Percentiles rank a stretch among this genome's conserved stretches.
These are phyloP conservation scores for Xylaria acuta DNA, from an alignment of 495 filamentous ascomycete species.

Conservation along the genomic window DNA sequence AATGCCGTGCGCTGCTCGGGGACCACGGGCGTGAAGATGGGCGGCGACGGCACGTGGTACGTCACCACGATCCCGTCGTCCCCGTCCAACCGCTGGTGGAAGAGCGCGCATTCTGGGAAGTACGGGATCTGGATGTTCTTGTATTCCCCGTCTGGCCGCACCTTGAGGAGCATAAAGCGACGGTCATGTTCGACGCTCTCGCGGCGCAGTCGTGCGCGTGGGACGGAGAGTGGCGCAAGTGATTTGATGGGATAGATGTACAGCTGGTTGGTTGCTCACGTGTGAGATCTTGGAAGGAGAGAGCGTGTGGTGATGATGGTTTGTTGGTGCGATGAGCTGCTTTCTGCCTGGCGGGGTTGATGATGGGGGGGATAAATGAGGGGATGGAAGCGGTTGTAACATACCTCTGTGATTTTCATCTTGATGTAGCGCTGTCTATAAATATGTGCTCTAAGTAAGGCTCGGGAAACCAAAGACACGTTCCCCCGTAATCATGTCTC, in stretches of 20 bases:
- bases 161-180: slow-evolving; percentile 71
- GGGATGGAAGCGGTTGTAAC: background rate
- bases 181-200: slow-evolving; percentile 79
- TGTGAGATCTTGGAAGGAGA: background rate
- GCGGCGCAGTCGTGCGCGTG: slow-evolving; percentile 61
- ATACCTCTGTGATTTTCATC: slow-evolving; percentile 38
- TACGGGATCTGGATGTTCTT: slow-evolving; percentile 70
- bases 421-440: background rate
- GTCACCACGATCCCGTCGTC: slow-evolving; percentile 58
- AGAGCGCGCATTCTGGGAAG: slow-evolving; percentile 71
- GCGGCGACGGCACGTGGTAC: slow-evolving; percentile 50
- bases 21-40: slow-evolving; percentile 28
- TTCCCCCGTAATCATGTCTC: background rate
- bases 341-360: background rate
- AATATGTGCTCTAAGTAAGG: background rate
- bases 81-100: slow-evolving; percentile 62
- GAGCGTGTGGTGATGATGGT: background rate
- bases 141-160: slow-evolving; percentile 32
- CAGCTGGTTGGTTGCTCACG: slow-evolving; percentile 62
- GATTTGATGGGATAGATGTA: slow-evolving; percentile 92
- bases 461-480: background rate
- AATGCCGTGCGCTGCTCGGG: slow-evolving; percentile 41
- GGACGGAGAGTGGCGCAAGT: slow-evolving; percentile 68
- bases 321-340: background rate
- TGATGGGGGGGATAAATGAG: slow-evolving; percentile 18